A percentile compares a stretch with the other conserved stretches of the same genome.
Conservation (phyloP, 768 basidiomycete genomes). For the Amylocystis lapponica region DNA sequence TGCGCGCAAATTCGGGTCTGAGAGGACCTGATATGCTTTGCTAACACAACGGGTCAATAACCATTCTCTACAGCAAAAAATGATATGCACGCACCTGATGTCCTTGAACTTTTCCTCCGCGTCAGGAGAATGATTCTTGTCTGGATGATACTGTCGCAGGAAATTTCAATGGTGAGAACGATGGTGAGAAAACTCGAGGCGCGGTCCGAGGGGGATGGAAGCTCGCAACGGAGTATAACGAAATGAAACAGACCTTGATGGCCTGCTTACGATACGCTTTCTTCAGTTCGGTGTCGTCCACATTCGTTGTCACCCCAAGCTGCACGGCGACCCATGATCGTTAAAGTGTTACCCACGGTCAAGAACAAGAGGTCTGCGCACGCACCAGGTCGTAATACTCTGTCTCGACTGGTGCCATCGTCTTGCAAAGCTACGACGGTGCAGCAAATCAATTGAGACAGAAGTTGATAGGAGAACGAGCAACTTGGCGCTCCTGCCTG, state of each 20-base stretch:
- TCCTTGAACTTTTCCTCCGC: constrained; percentile 97
- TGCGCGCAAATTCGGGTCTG: constrained; percentile 78
- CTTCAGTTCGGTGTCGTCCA: constrained; percentile 77
- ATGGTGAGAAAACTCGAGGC: too few relatives aligned
- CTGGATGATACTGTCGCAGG: constrained; percentile 79
- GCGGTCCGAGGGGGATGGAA: too few relatives aligned
- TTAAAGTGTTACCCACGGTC: constrained; percentile 3
- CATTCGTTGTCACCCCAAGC: constrained; percentile 70
- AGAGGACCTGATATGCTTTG: constrained; percentile 93
- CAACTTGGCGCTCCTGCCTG: too few relatives aligned
- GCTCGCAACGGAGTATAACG: too few relatives aligned
- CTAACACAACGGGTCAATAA: constrained; percentile 33
- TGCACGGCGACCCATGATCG: constrained; percentile 22
- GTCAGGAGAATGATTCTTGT: constrained; percentile 89
- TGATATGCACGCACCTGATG: constrained; percentile 56
- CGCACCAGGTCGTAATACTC: constrained; percentile 81
- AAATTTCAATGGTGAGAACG: too few relatives aligned
- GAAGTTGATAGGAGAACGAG: too few relatives aligned
- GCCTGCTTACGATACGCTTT: constrained; percentile 94
- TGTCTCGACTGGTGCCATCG: constrained; percentile 85
- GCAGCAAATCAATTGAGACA: too few relatives aligned
- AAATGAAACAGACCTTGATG: constrained; percentile 67
- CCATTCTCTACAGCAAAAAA: neutral
- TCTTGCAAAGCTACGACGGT: too few relatives aligned
- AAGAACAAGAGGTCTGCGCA: neutral